phyloP scores from a whole-genome alignment of 805 yeast genomes.

The Kuraishia ogatae region DNA sequence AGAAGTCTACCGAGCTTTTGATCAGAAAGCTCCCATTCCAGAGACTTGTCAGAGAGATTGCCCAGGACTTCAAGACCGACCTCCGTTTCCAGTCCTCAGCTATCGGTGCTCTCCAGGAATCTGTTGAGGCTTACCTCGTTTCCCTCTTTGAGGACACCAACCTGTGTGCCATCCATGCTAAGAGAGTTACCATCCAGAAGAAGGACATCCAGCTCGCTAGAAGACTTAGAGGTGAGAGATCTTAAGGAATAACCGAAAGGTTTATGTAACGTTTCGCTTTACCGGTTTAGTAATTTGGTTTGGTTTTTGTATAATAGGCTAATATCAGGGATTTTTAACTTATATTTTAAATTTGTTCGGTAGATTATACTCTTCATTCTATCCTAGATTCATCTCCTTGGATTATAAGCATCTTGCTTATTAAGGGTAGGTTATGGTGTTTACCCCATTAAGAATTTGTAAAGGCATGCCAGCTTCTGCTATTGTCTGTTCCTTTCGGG shows the following conservation, averaged over 20 bases:
- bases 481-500: too few relatives aligned
- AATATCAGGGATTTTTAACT: not conserved
- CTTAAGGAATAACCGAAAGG: conserved; percentile 29
- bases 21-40: conserved; percentile 97
- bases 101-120: conserved; percentile 95
- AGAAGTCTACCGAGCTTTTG: conserved; percentile 88
- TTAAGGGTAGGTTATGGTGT: too few relatives aligned
- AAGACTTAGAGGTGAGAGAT: conserved; percentile 95
- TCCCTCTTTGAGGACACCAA: conserved; percentile 96
- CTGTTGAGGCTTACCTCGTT: conserved; percentile 96
- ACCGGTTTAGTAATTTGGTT: not conserved
- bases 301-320: not conserved
- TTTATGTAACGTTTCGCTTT: not conserved
- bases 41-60: conserved; percentile 91
- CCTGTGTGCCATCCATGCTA: conserved; percentile 97
- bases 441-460: too few relatives aligned
- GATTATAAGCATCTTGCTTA: too few relatives aligned
- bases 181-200: conserved; percentile 98
- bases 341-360: too few relatives aligned
- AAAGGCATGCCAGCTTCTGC: too few relatives aligned
- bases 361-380: not conserved
- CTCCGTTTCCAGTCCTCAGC: conserved; percentile 97
- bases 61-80: conserved; percentile 88
- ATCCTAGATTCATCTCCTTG: too few relatives aligned
- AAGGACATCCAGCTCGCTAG: conserved; percentile 97